These are phyloP conservation scores for Xylariaceae sp. DNA, from an alignment of 2,329 filamentous ascomycete genomes.

Conservation along the genomic window DNA sequence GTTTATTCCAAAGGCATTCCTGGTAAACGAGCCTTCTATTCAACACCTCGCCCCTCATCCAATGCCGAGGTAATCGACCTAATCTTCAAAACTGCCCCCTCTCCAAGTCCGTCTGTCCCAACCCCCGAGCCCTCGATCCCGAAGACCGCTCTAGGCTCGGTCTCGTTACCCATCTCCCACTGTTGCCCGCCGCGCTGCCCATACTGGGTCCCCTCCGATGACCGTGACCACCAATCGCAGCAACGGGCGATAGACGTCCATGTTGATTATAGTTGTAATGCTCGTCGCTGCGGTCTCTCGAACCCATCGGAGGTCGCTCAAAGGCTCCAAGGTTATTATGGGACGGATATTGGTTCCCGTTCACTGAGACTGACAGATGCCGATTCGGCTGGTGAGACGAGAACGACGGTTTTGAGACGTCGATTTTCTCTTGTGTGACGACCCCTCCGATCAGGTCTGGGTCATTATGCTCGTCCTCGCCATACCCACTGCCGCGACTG, in stretches of 20 bases:
- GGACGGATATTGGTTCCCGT: background rate
- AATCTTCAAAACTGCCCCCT: slow-evolving; percentile 10
- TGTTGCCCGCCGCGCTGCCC: slow-evolving; percentile 26
- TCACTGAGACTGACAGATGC: slow-evolving; percentile 6
- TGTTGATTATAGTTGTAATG: slow-evolving; percentile 2
- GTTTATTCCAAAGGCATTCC: no score
- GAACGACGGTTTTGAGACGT: slow-evolving; percentile 11
- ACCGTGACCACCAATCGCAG: background rate
- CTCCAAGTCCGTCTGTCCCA: slow-evolving; percentile 15
- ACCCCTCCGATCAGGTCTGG: background rate
- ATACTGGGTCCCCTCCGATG: slow-evolving; percentile 7
- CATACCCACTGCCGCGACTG: no score
- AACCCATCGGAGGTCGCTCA: slow-evolving; percentile 10
- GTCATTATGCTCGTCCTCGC: no score
- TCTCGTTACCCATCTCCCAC: slow-evolving; percentile 14
- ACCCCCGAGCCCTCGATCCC: background rate
- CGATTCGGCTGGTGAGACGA: slow-evolving; percentile 14
- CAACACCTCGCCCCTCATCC: no score
- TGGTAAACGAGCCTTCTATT: no score
- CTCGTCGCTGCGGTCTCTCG: slow-evolving; percentile 11
- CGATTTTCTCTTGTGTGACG: slow-evolving; percentile 5
- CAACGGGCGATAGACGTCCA: slow-evolving; percentile 7
- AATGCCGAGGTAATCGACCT: no score
- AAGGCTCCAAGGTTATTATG: background rate
- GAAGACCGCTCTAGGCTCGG: slow-evolving; percentile 6